These are phyloP conservation scores for Pseudozyma thailandica DNA, from an alignment of 1,284 basidiomycete species.

Conservation along the genomic window DNA sequence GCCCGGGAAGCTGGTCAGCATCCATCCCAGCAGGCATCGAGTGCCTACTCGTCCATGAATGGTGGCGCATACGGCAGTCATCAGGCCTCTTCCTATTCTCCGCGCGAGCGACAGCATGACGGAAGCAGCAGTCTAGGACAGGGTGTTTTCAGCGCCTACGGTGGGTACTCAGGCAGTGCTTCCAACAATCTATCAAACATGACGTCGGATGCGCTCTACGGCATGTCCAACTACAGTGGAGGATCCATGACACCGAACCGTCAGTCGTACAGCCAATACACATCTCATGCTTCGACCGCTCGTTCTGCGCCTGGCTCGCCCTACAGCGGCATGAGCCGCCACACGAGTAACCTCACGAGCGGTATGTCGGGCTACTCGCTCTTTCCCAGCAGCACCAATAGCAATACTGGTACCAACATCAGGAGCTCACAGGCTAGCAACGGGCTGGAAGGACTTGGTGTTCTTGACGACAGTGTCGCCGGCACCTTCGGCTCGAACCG, in stretches of 20 bases:
- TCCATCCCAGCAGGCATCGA: slow-evolving; percentile 34
- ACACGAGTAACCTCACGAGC: slow-evolving; percentile 29
- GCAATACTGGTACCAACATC: slow-evolving; percentile 9
- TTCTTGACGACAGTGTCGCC: slow-evolving; percentile 27
- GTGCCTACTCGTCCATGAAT: slow-evolving; percentile 26
- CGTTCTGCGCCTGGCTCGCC: slow-evolving; percentile 47
- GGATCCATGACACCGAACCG: slow-evolving; percentile 43
- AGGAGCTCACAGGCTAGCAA: slow-evolving; percentile 26
- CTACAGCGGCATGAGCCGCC: slow-evolving; percentile 43
- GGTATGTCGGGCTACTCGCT: slow-evolving; percentile 39
- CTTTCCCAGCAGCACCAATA: slow-evolving; percentile 27
- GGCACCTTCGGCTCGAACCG: slow-evolving; percentile 20
- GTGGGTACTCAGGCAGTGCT: slow-evolving; percentile 26
- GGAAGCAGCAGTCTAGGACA: slow-evolving; percentile 18
- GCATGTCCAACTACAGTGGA: slow-evolving; percentile 30
- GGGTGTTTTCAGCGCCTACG: slow-evolving; percentile 35
- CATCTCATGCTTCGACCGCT: slow-evolving; percentile 29
- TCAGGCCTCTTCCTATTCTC: slow-evolving; percentile 27
- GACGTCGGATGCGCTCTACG: slow-evolving; percentile 35
- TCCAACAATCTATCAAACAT: slow-evolving; percentile 21
- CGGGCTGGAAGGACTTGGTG: slow-evolving; percentile 34
- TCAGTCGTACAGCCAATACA: slow-evolving; percentile 23
- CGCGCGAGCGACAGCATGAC: slow-evolving; percentile 44
- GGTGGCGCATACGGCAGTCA: slow-evolving; percentile 27
- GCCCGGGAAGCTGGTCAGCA: slow-evolving; percentile 36